Base-by-base conservation (phyloP, 2,329 filamentous ascomycete genomes). In the Triangularia verruculosa region DNA sequence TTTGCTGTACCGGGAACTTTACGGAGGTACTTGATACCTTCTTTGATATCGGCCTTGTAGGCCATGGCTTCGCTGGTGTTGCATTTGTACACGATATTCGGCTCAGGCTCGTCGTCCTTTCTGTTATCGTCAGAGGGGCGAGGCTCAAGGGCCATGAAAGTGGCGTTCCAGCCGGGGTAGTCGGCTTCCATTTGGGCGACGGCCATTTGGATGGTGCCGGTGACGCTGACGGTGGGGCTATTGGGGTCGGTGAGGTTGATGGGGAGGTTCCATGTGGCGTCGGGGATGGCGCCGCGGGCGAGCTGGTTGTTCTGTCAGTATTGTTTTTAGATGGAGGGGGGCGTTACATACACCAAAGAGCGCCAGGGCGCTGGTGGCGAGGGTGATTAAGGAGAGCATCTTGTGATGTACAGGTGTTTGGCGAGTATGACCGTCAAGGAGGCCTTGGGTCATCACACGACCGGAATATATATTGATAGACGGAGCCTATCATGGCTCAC, bases 1-100 rank as follows among this genome's bases (percentile, higher is more conserved):
- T 20, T 58, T 2, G 70, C 65, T 4, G 32, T 34, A 13, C 69
- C 68, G 7, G 25, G 22, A 6, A 70, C 30, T 1, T 34, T 34
- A 12, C 32, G 32, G 32, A n/a, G 32, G 32, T 34, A 34, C 15
- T 34, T 9, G 15, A 34, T 34, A 9, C 32, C 11, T 4, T 9
- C 32, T 13, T 13, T 34, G 32, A 34, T 34, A 13, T 9, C 32
- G 12, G 11, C 32, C 11, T 13, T 34, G 9, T 9, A 12, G 15
- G 32, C 9, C 3, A n/a, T 13, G 32, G 4, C 32, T 12, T 34
- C 32, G 11, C 11, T 3, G 11, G 32, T 9, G 11, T 13, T 9
- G 32, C 32, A 34, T 9, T 34, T 34, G 32, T 13, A 34, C 4
- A 13, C 15, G 32, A 9, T 13, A 12, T 11, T 12, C 5, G 12